These are phyloP conservation scores for Sugiyamaella paludigena DNA, from an alignment of 1,139 yeast genomes.

Conservation along the genomic window DNA sequence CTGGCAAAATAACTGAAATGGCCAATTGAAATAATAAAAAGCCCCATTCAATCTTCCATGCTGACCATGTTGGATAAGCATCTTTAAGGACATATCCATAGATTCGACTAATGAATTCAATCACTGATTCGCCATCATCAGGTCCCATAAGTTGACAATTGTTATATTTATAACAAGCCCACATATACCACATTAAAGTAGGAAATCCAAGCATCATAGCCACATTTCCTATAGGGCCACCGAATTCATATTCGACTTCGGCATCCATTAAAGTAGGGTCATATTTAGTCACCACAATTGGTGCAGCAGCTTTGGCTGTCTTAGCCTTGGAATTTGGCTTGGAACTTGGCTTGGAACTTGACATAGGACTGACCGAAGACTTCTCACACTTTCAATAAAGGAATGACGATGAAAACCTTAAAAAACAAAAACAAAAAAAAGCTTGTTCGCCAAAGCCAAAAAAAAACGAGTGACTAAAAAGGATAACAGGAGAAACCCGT, in stretches of 20 bases:
- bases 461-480: no score
- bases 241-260: slow-evolving; percentile 64
- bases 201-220: slow-evolving; percentile 97
- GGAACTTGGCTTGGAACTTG: no score
- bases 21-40: slow-evolving; percentile 69
- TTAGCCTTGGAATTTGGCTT: no score
- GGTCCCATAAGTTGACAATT: slow-evolving; percentile 74
- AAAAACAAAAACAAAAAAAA: no score
- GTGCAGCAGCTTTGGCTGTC: no score
- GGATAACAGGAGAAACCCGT: no score
- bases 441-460: no score
- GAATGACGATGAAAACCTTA: no score
- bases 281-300: slow-evolving; percentile 1
- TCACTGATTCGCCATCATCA: slow-evolving; percentile 54
- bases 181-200: slow-evolving; percentile 91
- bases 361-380: no score
- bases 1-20: slow-evolving; percentile 87
- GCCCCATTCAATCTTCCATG: slow-evolving; percentile 68
- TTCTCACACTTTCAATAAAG: no score
- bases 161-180: slow-evolving; percentile 84
- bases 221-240: slow-evolving; percentile 87
- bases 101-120: slow-evolving; percentile 51
- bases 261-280: slow-evolving; percentile 27
- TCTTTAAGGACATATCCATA: slow-evolving; percentile 47
- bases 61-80: slow-evolving; percentile 66